A percentile compares a stretch with the other conserved stretches of the same genome.
Conservation (phyloP, 2,329 filamentous ascomycete genomes). For the Thelonectria olida region DNA sequence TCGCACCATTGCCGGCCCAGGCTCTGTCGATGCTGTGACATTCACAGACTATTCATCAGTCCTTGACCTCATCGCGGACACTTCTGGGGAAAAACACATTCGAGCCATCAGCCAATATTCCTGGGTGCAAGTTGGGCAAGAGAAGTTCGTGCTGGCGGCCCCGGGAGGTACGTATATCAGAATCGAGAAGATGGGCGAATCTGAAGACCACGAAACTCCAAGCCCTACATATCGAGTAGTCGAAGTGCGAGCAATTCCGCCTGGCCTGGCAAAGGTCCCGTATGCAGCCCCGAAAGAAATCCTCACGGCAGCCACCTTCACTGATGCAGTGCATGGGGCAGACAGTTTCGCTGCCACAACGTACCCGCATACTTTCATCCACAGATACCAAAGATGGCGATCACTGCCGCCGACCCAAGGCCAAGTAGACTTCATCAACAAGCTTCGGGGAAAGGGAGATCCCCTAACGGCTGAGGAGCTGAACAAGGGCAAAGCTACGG, state of each 20-base stretch:
- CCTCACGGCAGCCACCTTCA: constrained; percentile 71
- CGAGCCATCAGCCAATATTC: constrained; percentile 76
- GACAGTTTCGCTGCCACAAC: constrained; percentile 79
- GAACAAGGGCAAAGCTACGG: constrained; percentile 82
- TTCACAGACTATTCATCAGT: constrained; percentile 94
- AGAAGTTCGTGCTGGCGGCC: constrained; percentile 76
- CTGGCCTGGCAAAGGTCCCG: constrained; percentile 60
- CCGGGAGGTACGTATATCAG: constrained; percentile 69
- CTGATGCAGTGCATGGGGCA: constrained; percentile 82
- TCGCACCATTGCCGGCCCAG: constrained; percentile 21
- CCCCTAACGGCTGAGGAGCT: constrained; percentile 65
- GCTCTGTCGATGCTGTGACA: constrained; percentile 61
- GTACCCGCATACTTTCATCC: constrained; percentile 75
- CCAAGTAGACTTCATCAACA: constrained; percentile 77
- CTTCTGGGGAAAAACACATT: constrained; percentile 80
- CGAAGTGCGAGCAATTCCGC: constrained; percentile 59
- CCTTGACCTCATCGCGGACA: constrained; percentile 88
- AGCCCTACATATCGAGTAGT: constrained; percentile 52
- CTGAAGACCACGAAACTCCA: constrained; percentile 31
- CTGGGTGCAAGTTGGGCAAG: constrained; percentile 82
- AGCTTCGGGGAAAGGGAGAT: constrained; percentile 62
- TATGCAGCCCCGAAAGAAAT: constrained; percentile 76
- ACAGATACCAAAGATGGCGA: constrained; percentile 75
- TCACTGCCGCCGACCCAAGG: constrained; percentile 68
- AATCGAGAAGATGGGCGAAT: constrained; percentile 52